These are phyloP conservation scores for Globisporangium cylindrosporum DNA, from an alignment of 352 stramenopile species.

Conservation along the genomic window DNA sequence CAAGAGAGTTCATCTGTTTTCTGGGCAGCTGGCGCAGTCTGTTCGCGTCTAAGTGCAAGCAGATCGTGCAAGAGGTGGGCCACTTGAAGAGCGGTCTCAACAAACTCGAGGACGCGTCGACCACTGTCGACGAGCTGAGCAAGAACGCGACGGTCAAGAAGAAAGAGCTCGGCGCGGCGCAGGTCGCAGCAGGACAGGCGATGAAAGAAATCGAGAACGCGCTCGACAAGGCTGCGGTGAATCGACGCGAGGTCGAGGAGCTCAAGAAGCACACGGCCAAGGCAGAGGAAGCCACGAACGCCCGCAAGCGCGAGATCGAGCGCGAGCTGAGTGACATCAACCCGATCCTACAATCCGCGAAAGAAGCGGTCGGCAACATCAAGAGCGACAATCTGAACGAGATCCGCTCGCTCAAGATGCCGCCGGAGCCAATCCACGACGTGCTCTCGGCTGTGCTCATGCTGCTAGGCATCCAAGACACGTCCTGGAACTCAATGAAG, in stretches of 20 bases:
- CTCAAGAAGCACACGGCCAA: slow-evolving; percentile 89
- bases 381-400: slow-evolving; percentile 96
- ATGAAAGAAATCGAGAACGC: slow-evolving; percentile 96
- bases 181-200: slow-evolving; percentile 88
- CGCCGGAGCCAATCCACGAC: slow-evolving; percentile 93
- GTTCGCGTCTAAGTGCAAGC: slow-evolving; percentile 76
- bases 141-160: slow-evolving; percentile 88
- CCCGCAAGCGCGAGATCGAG: slow-evolving; percentile 92
- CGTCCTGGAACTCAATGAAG: slow-evolving; percentile 96
- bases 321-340: slow-evolving; percentile 90
- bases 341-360: slow-evolving; percentile 89
- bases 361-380: slow-evolving; percentile 92
- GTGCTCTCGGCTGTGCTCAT: slow-evolving; percentile 94
- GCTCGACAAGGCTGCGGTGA: slow-evolving; percentile 84
- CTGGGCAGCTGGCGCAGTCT: slow-evolving; percentile 76
- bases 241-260: slow-evolving; percentile 89
- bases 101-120: slow-evolving; percentile 90
- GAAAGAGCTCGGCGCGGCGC: slow-evolving; percentile 83
- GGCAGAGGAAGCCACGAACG: slow-evolving; percentile 87
- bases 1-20: slow-evolving; percentile 86
- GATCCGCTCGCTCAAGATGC: slow-evolving; percentile 94
- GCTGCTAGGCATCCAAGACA: slow-evolving; percentile 94
- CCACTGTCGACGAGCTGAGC: slow-evolving; percentile 90
- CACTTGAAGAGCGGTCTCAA: slow-evolving; percentile 88
- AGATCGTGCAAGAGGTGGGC: slow-evolving; percentile 83